Evolutionary conservation across 2,329 filamentous ascomycete genomes (phyloP).

Genomic region (Verticillium klebahnii): DNA sequence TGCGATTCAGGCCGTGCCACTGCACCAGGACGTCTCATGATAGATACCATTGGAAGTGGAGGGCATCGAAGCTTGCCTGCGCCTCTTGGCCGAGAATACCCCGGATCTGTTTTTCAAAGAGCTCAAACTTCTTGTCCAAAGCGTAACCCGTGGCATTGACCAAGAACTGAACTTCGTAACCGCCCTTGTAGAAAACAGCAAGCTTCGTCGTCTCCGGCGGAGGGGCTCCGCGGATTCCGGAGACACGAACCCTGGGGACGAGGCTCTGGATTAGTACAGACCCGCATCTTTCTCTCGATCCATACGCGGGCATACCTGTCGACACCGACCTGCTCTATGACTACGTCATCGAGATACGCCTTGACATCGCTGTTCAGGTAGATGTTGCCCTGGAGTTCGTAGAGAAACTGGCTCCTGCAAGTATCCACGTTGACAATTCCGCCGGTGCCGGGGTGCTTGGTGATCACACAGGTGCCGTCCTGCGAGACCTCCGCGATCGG

Average conservation of each 20-base stretch:
- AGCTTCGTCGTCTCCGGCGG: conserved; percentile 47
- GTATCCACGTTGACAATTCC: conserved; percentile 30
- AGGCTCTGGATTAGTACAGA: neutral
- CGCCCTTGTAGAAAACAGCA: conserved; percentile 42
- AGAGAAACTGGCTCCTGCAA: conserved; percentile 40
- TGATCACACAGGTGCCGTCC: conserved; percentile 41
- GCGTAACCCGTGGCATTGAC: conserved; percentile 43
- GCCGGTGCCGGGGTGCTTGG: conserved; percentile 38
- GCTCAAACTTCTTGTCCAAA: conserved; percentile 41
- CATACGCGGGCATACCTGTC: neutral
- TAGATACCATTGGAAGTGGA: conserved; percentile 45
- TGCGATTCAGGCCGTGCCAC: neutral
- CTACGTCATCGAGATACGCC: conserved; percentile 25
- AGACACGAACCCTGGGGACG: conserved; percentile 30
- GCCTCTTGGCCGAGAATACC: conserved; percentile 32
- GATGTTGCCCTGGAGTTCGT: conserved; percentile 40
- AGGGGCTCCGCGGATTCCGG: conserved; percentile 32
- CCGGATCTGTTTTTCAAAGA: conserved; percentile 42
- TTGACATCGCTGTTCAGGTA: conserved; percentile 45
- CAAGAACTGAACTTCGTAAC: conserved; percentile 39
- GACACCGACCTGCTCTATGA: conserved; percentile 26
- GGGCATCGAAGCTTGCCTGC: conserved; percentile 35
- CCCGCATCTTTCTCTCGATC: neutral
- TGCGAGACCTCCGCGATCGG: conserved; percentile 42
- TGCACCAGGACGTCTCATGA: no score